Percentiles rank a stretch among this genome's conserved stretches.
These are phyloP conservation scores for Hygrocybe coccinea DNA, from an alignment of 768 basidiomycete genomes.

Conservation along the genomic window DNA sequence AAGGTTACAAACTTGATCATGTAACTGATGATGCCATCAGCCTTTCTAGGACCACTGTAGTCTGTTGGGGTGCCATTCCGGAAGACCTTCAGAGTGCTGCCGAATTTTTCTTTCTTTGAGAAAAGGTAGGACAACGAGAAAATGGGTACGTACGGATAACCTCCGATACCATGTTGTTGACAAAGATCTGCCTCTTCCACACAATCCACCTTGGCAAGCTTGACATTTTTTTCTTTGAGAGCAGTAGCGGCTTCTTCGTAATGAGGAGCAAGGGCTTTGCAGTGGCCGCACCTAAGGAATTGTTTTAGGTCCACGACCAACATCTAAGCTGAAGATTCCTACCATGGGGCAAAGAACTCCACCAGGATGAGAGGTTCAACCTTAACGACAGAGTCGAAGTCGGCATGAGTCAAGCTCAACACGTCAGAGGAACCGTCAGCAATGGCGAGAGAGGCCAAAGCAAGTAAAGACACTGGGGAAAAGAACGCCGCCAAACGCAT, in stretches of 20 bases:
- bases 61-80: constrained; percentile 74
- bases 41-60: constrained; percentile 85
- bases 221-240: constrained; percentile 86
- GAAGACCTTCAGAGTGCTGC: constrained; percentile 87
- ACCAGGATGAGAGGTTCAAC: constrained; percentile 75
- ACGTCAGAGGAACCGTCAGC: constrained; percentile 76
- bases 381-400: constrained; percentile 63
- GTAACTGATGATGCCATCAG: constrained; percentile 93
- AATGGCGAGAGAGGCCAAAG: constrained; percentile 45
- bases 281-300: constrained; percentile 81
- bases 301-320: neutral
- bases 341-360: constrained; percentile 95
- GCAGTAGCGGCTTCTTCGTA: constrained; percentile 92
- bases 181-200: constrained; percentile 92
- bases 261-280: constrained; percentile 90
- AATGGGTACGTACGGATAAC: constrained; percentile 74
- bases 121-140: neutral
- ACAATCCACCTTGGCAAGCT: constrained; percentile 95
- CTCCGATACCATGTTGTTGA: constrained; percentile 79
- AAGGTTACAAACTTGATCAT: constrained; percentile 78
- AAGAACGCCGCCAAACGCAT: constrained; percentile 35
- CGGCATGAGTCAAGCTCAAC: constrained; percentile 61
- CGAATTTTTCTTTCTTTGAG: neutral
- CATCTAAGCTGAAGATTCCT: constrained; percentile 6
- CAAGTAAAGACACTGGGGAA: constrained; percentile 50